phyloP scores from a whole-genome alignment of 768 basidiomycete species.

The Podaxis carcinomalis region DNA sequence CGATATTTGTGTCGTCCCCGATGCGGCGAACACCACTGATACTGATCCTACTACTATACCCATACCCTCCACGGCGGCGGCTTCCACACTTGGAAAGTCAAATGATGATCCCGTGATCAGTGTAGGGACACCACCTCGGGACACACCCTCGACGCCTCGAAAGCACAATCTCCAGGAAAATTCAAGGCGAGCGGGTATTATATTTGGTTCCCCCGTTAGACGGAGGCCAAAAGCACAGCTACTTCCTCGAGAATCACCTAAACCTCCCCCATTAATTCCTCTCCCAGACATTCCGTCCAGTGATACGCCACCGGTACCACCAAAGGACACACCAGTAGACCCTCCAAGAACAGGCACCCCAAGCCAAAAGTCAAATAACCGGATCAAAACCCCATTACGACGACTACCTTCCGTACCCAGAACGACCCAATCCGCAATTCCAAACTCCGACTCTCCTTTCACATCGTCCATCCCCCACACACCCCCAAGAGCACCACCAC shows the following conservation, averaged over 20 bases:
- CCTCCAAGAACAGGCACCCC: background rate
- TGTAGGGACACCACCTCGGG: background rate
- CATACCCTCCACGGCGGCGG: background rate
- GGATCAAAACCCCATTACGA: background rate
- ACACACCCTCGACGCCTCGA: background rate
- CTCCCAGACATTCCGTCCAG: background rate
- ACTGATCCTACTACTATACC: too few relatives aligned
- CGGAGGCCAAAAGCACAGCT: background rate
- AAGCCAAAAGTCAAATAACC: background rate
- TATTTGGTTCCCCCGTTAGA: background rate
- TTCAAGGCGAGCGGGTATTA: background rate
- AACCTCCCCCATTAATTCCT: background rate
- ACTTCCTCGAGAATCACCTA: background rate
- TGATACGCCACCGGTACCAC: background rate
- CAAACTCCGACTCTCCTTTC: background rate
- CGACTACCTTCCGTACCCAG: background rate
- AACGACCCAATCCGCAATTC: background rate
- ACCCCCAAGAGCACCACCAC: background rate
- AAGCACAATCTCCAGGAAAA: background rate
- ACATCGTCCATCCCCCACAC: background rate
- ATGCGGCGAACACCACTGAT: background rate
- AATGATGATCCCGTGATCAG: background rate
- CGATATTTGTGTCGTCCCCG: background rate
- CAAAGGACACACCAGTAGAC: background rate
- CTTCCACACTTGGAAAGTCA: background rate